Base-by-base conservation (phyloP, 1,284 basidiomycete genomes). In the Cutaneotrichosporon dermatis region DNA sequence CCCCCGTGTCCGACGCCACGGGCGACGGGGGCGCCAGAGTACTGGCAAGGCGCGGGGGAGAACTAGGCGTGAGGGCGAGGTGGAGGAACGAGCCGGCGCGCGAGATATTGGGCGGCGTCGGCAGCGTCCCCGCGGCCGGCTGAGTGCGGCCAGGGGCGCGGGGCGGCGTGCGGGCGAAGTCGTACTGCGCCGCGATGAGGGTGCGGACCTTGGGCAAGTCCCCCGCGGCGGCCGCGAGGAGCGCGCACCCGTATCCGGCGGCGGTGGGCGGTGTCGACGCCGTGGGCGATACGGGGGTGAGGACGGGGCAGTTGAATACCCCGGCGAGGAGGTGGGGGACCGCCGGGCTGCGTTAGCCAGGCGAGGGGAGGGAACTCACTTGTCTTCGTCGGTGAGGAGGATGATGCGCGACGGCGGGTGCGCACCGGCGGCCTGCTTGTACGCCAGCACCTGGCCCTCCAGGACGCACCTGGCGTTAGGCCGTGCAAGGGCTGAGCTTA, bases 391-490 rank as follows among this genome's bases (percentile, higher is more conserved):
- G 8, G 45, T 43, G 12, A 60, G 34, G 9, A 60, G 54, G 25
- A 60, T 25, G 41, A 60, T 34, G 40, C 59, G 59, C 15, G 49
- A 25, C 4, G 58, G 53, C 2, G 8, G 10, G 10, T 8, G n/a
- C 33, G 35, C 16, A 9, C 59, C 59, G 34, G 46, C 50, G n/a
- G 45, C 40, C 12, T n/a, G 40, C 25, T 25, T 33, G 33, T 53
- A 50, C 10, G 15, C 6, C 8, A 60, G 45, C 8, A 43, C 54
- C 35, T 60, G 59, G 6, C 39, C 36, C n/a, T 60, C 59, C 40
- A 60, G 54, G 35, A 60, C 25, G 16, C 59, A 60, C 10, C 58
- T 59, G 48, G 2, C 4, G 48, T 59, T 41, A 58, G 25, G 57
- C 52, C 34, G 3, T 10, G 9, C 40, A 4, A 2, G 5, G 10